Evolutionary conservation across 306 rosid genomes (phyloP), one percentile per base, ranked within the genome.

Genomic region (Ormosia semicastrata): DNA sequence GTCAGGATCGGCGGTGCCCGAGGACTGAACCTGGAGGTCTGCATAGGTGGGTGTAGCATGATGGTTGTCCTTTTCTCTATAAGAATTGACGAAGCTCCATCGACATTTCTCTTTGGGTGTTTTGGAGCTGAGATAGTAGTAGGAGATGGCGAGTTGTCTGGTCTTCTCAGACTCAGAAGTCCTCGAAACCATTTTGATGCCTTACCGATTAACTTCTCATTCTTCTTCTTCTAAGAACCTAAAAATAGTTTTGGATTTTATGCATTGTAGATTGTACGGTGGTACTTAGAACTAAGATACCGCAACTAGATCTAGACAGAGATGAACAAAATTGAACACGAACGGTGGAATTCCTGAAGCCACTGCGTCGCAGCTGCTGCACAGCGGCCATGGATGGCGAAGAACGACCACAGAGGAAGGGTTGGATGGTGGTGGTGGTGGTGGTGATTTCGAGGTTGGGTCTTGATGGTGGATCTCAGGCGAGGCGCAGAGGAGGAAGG

Each of bases 121-220:
- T 76, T 86, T 0, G 83, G 56, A 36, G 78, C 24, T 12, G 86
- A 3, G 39, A 76, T 0, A 9, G 79, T 4, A 12, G 83, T 14
- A 8, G 77, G 0, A 3, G 70, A 8, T 11, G 82, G 57, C 2
- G 84, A 11, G 0, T 83, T 39, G 63, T 88, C 75, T 2, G 86
- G 57, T 56, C 60, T 92, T 47, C 43, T 86, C 5, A 86, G 87
- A 30, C 88, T 89, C 9, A 94, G 85, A 37, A 94, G 81, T 17
- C 84, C 86, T 32, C 97, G 92, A 43, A 94, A 91, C 97, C 97
- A 94, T 71, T 85, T 89, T 0, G 95, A 81, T 17, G 97, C 96
- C 81, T 83, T 94, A 11, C 96, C 97, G 97, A 94, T 94, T 46
- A n/a, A n/a, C n/a, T n/a, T n/a, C n/a, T n/a, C n/a, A n/a, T n/a